Evolutionary conservation across 805 yeast species (phyloP).

Genomic region (Cyberlindnera mycetangii): DNA sequence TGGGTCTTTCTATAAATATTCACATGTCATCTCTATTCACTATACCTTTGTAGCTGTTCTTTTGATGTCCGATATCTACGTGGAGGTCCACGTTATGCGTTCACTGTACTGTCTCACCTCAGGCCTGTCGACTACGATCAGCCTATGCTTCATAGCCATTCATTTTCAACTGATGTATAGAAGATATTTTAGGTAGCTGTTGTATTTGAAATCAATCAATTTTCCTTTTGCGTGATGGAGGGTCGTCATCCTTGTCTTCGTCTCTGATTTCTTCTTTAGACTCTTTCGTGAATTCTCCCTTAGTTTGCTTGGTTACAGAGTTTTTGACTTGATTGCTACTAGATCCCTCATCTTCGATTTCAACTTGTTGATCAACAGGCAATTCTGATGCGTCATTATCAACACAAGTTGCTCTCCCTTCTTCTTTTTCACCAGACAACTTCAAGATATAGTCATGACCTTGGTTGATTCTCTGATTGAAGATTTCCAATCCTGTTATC

Average conservation of each 20-base stretch:
- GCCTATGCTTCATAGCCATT: too few species aligned
- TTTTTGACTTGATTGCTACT: too few species aligned
- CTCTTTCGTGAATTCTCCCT: too few species aligned
- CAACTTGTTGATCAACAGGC: background rate
- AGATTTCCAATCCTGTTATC: slow-evolving; percentile 14
- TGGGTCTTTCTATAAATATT: slow-evolving; percentile 7
- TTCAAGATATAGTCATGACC: slow-evolving; percentile 7
- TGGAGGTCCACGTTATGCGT: too few species aligned
- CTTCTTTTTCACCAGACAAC: slow-evolving; percentile 3
- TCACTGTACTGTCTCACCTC: too few species aligned
- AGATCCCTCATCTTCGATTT: background rate
- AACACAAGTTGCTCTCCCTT: background rate
- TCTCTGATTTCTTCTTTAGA: background rate
- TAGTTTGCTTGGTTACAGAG: too few species aligned
- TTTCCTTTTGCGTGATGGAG: slow-evolving; percentile 10
- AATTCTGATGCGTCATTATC: slow-evolving; percentile 1
- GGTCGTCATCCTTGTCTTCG: background rate
- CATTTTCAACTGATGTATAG: background rate
- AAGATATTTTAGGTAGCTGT: background rate
- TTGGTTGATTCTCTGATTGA: slow-evolving; percentile 14
- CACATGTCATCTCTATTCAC: background rate
- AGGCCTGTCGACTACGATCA: too few species aligned
- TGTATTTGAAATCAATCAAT: slow-evolving; percentile 3
- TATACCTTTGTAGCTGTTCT: too few species aligned
- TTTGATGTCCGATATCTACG: background rate